Evolutionary conservation across 1,139 yeast species (phyloP).

Genomic region (Meyerozyma guilliermondii): DNA sequence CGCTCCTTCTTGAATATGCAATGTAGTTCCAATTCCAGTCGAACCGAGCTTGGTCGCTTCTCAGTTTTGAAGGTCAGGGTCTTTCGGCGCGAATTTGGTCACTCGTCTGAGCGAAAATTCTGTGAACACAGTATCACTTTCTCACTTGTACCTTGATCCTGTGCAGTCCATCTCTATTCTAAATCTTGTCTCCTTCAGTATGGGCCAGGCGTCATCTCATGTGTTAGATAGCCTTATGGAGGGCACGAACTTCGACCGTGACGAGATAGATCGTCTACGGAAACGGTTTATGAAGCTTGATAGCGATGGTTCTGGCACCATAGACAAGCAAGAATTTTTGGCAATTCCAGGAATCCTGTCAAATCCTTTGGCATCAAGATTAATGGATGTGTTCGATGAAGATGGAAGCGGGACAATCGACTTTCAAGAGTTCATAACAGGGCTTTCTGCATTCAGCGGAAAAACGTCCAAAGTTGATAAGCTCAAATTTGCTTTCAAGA

Average conservation of each 20-base stretch:
- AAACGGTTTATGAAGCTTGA: constrained; percentile 94
- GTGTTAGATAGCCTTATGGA: constrained; percentile 64
- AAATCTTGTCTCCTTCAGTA: constrained; percentile 13
- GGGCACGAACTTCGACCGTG: constrained; percentile 80
- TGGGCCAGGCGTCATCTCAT: constrained; percentile 70
- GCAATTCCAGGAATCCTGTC: constrained; percentile 89
- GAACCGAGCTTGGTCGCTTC: no score
- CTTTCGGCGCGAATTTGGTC: no score
- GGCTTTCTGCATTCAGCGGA: constrained; percentile 88
- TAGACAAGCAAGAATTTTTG: constrained; percentile 84
- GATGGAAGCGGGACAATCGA: constrained; percentile 94
- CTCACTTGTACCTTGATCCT: background rate
- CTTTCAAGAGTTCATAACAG: constrained; percentile 90
- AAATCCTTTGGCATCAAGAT: constrained; percentile 84
- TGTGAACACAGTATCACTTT: no score
- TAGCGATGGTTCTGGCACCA: constrained; percentile 87
- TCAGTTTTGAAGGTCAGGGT: no score
- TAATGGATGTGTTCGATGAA: constrained; percentile 91
- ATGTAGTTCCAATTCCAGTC: no score
- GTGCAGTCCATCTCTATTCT: background rate
- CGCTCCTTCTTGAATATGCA: no score
- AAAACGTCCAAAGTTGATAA: constrained; percentile 81
- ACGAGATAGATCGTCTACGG: constrained; percentile 86
- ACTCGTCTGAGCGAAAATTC: no score
- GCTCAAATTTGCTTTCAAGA: constrained; percentile 82